These are phyloP conservation scores for Aspergillus bridgeri DNA, from an alignment of 495 filamentous ascomycete genomes.

Conservation along the genomic window DNA sequence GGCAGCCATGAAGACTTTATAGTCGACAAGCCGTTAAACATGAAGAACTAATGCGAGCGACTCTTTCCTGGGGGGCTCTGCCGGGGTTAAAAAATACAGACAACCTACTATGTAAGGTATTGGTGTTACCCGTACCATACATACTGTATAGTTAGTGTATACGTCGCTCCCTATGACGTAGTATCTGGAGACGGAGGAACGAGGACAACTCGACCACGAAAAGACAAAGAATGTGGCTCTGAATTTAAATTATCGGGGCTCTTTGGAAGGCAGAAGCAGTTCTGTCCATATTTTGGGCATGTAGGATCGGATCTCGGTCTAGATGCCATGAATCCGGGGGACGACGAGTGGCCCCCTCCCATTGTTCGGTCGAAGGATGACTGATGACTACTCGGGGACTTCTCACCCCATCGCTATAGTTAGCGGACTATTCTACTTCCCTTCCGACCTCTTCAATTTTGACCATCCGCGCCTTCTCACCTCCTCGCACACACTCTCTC, in stretches of 20 bases:
- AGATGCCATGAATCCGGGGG: no score
- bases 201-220: background rate
- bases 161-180: background rate
- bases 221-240: background rate
- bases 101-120: no score
- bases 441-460: slow-evolving; percentile 16
- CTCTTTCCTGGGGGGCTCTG: no score
- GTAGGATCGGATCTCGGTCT: no score
- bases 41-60: no score
- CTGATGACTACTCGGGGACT: background rate
- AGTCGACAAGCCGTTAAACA: no score
- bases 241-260: background rate
- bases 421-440: slow-evolving; percentile 27
- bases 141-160: no score
- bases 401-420: no score
- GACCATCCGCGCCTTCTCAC: slow-evolving; percentile 8
- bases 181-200: background rate
- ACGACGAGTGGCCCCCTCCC: no score
- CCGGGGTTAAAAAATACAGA: background rate
- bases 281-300: no score
- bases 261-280: no score
- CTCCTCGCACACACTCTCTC: slow-evolving; percentile 4
- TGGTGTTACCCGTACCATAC: background rate
- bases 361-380: no score
- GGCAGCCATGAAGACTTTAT: background rate